Conservation (phyloP, 208 protist genomes). For the Sergeia podlipaevii region DNA sequence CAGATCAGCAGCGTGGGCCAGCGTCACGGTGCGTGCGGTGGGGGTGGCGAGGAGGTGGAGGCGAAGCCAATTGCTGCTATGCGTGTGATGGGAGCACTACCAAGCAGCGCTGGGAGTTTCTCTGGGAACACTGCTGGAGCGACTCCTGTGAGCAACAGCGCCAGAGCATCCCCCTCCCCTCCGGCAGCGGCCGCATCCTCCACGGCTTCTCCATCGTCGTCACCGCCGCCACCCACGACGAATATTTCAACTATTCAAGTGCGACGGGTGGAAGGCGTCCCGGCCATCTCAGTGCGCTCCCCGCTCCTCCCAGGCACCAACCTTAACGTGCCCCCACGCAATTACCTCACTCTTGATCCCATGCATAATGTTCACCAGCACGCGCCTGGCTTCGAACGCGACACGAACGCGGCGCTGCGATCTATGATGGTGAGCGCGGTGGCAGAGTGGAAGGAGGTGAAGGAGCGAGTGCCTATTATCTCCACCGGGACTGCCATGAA, state of each 20-base stretch:
- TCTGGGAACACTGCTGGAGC: no score
- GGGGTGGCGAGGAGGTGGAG: no score
- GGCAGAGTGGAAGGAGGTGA: slow-evolving; percentile 49
- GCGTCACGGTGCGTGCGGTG: slow-evolving; percentile 4
- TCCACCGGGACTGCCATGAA: slow-evolving; percentile 71
- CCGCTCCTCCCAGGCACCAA: slow-evolving; percentile 60
- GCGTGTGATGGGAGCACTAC: not conserved
- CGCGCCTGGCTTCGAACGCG: slow-evolving; percentile 69
- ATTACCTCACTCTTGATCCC: slow-evolving; percentile 66
- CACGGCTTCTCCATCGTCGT: slow-evolving; percentile 3
- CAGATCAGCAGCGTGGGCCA: not conserved
- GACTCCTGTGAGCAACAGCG: no score
- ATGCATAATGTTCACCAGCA: slow-evolving; percentile 73
- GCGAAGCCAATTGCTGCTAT: slow-evolving; percentile 3
- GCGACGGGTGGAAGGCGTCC: slow-evolving; percentile 49
- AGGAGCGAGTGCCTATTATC: slow-evolving; percentile 50
- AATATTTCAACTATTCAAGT: slow-evolving; percentile 38
- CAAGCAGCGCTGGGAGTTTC: not conserved
- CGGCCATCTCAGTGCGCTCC: slow-evolving; percentile 46
- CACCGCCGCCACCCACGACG: not conserved
- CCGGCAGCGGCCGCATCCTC: no score
- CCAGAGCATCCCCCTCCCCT: no score
- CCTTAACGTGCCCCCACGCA: slow-evolving; percentile 63
- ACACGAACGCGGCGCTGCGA: slow-evolving; percentile 52
- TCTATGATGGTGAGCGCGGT: slow-evolving; percentile 51